Base-by-base conservation (phyloP, 192 early-diverging fungal genomes). In the Dissophora globulifera region DNA sequence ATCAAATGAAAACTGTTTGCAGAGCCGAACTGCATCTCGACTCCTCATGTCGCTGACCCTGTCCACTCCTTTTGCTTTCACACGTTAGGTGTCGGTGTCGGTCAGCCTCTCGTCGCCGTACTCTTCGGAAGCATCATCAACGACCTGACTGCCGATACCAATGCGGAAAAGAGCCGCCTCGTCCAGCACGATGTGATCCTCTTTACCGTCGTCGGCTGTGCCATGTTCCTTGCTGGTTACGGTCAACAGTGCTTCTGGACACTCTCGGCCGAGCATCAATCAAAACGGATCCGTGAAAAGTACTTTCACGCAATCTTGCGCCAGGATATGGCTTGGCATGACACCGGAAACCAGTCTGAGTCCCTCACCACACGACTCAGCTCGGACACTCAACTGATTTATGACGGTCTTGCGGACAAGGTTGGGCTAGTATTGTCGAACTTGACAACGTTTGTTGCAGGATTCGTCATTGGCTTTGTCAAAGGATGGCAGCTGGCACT, bases 251-350 rank as follows among this genome's bases (percentile, higher is more conserved):
- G 85, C 29, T 81, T 81, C 26, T 91, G 81, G 79, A 81, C 88
- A 16, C 68, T 79, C 22, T 82, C 86, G 11, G 82, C 83, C 22
- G 85, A 87, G 54, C 48, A 69, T 38, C 82, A 81, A 53, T 76
- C 79, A 15, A 67, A 62, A 32, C 85, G 93, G 19, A 84, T 96
- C 49, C 84, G 95, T 16, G 81, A 92, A 53, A 55, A 51, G 6
- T 98, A 94, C 58, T 84, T 95, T 31, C 72, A 78, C 23, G 71
- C 91, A 2, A 91, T 96, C 57, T 82, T 98, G 47, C 83, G 93
- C 41, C 95, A 96, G 69, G 88, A 96, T 25, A 88, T 93, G 58
- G 85, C 88, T n/a, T 98, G 90, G 89, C 95, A 95, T 56, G 96
- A 98, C 59, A 81, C 78, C 12, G 81, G 78, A n/a, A 58, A 53